Percentiles rank a stretch among this genome's conserved stretches.
phyloP scores from a whole-genome alignment of 805 yeast genomes.

The Yarrowia hollandica region DNA sequence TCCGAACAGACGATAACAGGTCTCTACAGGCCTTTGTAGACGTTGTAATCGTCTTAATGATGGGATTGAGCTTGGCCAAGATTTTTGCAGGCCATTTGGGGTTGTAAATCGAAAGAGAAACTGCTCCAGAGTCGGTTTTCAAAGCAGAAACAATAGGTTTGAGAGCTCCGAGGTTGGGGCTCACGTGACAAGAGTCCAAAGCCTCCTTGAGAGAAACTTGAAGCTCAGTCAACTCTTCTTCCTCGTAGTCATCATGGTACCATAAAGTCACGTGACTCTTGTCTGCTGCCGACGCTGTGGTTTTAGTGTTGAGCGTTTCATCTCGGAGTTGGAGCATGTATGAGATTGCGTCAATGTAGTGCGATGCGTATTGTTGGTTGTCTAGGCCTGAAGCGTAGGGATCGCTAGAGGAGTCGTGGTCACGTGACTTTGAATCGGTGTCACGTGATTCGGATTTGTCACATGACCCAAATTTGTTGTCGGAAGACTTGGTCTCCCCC shows the following conservation, averaged over 20 bases:
- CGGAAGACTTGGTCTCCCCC: too few species aligned
- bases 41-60: neutral
- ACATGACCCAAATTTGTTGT: too few species aligned
- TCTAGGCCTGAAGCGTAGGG: conserved; percentile 11
- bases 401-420: too few species aligned
- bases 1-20: conserved; percentile 49
- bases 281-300: neutral
- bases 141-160: neutral
- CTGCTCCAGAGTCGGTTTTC: conserved; percentile 7
- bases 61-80: neutral
- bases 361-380: neutral
- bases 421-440: neutral
- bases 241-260: neutral
- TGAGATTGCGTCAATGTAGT: conserved; percentile 2
- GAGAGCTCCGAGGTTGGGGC: neutral
- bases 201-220: neutral
- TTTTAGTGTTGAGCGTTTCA: neutral
- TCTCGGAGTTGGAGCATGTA: neutral
- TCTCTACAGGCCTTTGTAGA: neutral
- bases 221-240: neutral
- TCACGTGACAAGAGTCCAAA: neutral
- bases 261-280: neutral
- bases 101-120: neutral
- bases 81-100: neutral
- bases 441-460: neutral